Base-by-base conservation (phyloP, 1,284 basidiomycete species). In the Melampsora americana region DNA sequence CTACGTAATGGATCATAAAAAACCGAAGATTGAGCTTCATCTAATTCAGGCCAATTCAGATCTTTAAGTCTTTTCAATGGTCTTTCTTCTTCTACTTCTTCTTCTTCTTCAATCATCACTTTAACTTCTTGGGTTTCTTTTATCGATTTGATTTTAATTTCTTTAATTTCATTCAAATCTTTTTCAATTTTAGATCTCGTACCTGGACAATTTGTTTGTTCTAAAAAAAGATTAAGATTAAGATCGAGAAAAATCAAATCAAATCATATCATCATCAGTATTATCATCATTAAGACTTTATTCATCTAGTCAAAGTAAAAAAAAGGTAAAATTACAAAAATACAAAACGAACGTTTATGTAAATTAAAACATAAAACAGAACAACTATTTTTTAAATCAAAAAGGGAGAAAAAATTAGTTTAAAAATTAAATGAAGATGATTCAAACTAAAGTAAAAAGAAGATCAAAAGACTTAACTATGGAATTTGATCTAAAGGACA, bases 1-100 rank as follows among this genome's bases (percentile, higher is more conserved):
- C 62, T 48, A 42, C 70, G 12, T 30, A 73, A 26, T n/a, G 70
- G 70, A 32, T 73, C 70, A 50, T 50, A 53, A 23, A 73, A 73
- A 5, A 73, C 62, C 2, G 60, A 42, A 9, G 35, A 28, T 18
- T 64, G 61, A 0, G 48, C 44, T 20, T 66, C 18, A 50, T 73
- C 62, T 42, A 73, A 18, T 18, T 23, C 30, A 28, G 70, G 62
- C 70, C 70, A 73, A 16, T 20, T 16, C 7, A 66, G 3, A n/a
- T 73, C 70, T 39, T 26, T 56, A 12, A 73, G 28, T 32, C 46
- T 46, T 50, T 30, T 73, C 70, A 73, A 26, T n/a, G 53, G 11
- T 56, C 20, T 28, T 56, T n/a, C n/a, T 56, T 56, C 53, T 23
- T 56, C 9, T 1, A 56, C 1, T 9, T 1, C 12, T 56, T 56